Evolutionary conservation across 78 protist genomes (phyloP), one percentile per base, ranked within the genome.

Genomic region (Thecamonas trahens): DNA sequence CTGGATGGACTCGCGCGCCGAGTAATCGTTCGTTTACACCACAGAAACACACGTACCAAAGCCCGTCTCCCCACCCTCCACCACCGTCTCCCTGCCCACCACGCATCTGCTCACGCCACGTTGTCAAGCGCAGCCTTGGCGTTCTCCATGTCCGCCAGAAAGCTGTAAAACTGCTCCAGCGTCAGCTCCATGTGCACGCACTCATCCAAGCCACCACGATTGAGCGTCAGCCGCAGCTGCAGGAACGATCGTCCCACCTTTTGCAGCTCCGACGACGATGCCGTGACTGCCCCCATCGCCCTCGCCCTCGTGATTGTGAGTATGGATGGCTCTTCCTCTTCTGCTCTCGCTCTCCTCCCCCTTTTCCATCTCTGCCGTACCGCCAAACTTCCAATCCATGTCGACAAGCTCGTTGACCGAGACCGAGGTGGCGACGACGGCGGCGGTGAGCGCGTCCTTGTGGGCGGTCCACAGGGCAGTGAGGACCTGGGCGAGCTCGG

Each of bases 381-480:
- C 59, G 59, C 59, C 59, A 26, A 53, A 53, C 29, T 26, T 20
- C 59, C 59, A 53, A 15, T 53, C 59, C 59, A 53, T 53, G 59
- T 53, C 59, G 37, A 53, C 59, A 15, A 53, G 59, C 13, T 53
- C 9, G 59, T 53, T 53, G 59, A 53, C 59, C 59, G n/a, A n/a
- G n/a, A n/a, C n/a, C n/a, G n/a, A n/a, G n/a, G n/a, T n/a, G n/a
- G n/a, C n/a, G n/a, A n/a, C n/a, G n/a, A n/a, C n/a, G n/a, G n/a
- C n/a, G n/a, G n/a, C n/a, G n/a, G n/a, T n/a, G n/a, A n/a, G n/a
- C n/a, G n/a, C n/a, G n/a, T n/a, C n/a, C n/a, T n/a, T n/a, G n/a
- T n/a, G n/a, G n/a, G n/a, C n/a, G n/a, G n/a, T n/a, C n/a, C n/a
- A n/a, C n/a, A n/a, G n/a, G n/a, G n/a, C n/a, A n/a, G n/a, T n/a